Evolutionary conservation across 2,329 filamentous ascomycete genomes (phyloP).

Genomic region (Zasmidium angulare): DNA sequence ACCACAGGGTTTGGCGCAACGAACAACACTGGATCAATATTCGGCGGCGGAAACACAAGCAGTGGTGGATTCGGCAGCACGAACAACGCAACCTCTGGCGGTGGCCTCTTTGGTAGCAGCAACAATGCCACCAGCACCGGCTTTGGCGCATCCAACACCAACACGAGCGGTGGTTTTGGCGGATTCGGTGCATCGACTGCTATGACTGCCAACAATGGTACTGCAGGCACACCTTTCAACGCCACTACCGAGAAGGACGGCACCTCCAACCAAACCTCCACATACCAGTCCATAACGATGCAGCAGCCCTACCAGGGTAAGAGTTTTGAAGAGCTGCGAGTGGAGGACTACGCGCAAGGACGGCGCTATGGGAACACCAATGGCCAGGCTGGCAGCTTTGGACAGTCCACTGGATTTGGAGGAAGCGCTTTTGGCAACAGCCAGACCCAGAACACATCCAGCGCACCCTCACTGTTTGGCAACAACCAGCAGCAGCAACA

Average conservation of each 20-base stretch:
- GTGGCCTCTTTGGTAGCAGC: constrained; percentile 12
- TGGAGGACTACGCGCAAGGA: constrained; percentile 86
- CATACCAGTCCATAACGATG: constrained; percentile 78
- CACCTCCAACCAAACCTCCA: constrained; percentile 58
- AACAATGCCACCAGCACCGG: constrained; percentile 21
- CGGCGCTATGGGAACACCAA: constrained; percentile 79
- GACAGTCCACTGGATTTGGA: constrained; percentile 57
- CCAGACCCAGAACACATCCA: constrained; percentile 31
- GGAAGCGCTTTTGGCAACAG: constrained; percentile 40
- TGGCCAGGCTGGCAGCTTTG: constrained; percentile 80
- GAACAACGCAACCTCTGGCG: constrained; percentile 14
- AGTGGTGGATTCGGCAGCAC: constrained; percentile 37
- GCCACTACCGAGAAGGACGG: constrained; percentile 72
- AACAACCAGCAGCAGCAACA: constrained; percentile 29
- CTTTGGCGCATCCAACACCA: constrained; percentile 39
- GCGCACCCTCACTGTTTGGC: constrained; percentile 40
- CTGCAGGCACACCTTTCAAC: constrained; percentile 64
- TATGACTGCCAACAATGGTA: constrained; percentile 60
- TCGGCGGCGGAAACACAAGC: constrained; percentile 40
- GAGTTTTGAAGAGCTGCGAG: constrained; percentile 67
- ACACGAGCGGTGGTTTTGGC: constrained; percentile 22
- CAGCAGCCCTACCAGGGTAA: constrained; percentile 82
- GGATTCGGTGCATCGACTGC: constrained; percentile 45
- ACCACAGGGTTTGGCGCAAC: constrained; percentile 52
- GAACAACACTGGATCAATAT: constrained; percentile 40